Evolutionary conservation across 345 rosid species (phyloP).

Genomic region (Physaria fendleri): DNA sequence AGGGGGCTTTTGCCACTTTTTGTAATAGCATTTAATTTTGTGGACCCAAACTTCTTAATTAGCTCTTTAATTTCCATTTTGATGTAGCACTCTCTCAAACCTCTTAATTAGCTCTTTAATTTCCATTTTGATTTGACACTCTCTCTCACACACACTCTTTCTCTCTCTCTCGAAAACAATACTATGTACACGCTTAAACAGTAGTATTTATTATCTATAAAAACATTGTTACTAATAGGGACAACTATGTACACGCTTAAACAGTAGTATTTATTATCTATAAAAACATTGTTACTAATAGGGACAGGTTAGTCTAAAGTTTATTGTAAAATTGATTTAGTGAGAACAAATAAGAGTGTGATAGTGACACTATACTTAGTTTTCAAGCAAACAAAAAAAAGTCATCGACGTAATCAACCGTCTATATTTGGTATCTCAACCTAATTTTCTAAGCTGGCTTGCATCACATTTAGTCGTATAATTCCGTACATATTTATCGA

Average conservation of each 20-base stretch:
- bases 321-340: background rate
- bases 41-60: background rate
- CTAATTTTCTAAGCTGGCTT: constrained; percentile 17
- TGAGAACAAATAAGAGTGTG: constrained; percentile 1
- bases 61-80: background rate
- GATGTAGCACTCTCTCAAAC: background rate
- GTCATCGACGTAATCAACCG: constrained; percentile 9
- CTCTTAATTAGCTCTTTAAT: background rate
- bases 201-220: background rate
- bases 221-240: background rate
- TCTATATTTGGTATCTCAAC: constrained; percentile 14
- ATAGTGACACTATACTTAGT: constrained; percentile 16
- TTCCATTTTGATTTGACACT: background rate
- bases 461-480: background rate
- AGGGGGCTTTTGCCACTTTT: too few species aligned
- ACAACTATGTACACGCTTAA: background rate
- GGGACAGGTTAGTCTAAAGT: background rate
- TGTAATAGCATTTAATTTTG: background rate
- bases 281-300: background rate
- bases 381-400: constrained; percentile 19
- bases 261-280: background rate
- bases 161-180: background rate
- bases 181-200: background rate
- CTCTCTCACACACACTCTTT: too few species aligned
- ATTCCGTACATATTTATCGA: background rate